phyloP scores from a whole-genome alignment of 2,329 filamentous ascomycete genomes.

The Trichoderma semiorbis region DNA sequence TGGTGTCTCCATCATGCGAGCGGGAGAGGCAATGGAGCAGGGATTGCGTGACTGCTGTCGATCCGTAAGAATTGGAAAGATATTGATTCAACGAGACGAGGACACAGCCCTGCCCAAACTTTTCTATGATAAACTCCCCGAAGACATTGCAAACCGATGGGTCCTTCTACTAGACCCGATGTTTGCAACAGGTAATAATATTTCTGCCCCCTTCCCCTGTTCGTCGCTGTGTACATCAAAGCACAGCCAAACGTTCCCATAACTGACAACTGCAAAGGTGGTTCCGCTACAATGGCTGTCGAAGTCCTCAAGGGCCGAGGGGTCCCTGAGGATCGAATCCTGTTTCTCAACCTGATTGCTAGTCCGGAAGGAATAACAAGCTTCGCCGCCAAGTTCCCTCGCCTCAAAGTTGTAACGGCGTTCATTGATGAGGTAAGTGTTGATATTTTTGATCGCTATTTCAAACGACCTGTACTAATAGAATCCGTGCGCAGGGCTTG shows the following conservation, averaged over 20 bases:
- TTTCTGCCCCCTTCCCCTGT: background rate
- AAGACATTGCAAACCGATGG: constrained; percentile 90
- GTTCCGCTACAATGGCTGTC: constrained; percentile 94
- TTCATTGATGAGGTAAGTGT: constrained; percentile 76
- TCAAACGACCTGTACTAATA: constrained; percentile 11
- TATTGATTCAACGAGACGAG: constrained; percentile 94
- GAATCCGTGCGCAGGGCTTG: constrained; percentile 56
- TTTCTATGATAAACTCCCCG: constrained; percentile 96
- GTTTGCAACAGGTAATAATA: constrained; percentile 79
- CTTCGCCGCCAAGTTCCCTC: constrained; percentile 86
- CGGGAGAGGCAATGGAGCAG: constrained; percentile 98
- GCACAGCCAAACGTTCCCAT: background rate
- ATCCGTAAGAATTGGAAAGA: constrained; percentile 97
- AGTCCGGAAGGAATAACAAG: constrained; percentile 88
- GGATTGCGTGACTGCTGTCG: constrained; percentile 93
- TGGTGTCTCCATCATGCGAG: constrained; percentile 96
- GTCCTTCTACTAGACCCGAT: constrained; percentile 95
- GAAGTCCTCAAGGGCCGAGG: constrained; percentile 86
- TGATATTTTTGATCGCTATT: background rate
- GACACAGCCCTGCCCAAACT: constrained; percentile 88
- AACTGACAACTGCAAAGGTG: constrained; percentile 53
- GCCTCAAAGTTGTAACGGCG: constrained; percentile 85
- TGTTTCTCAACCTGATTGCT: constrained; percentile 97
- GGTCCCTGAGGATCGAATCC: constrained; percentile 89
- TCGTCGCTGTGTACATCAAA: background rate